Evolutionary conservation across 2,329 filamentous ascomycete species (phyloP).

Genomic region (Penicillium sp.): DNA sequence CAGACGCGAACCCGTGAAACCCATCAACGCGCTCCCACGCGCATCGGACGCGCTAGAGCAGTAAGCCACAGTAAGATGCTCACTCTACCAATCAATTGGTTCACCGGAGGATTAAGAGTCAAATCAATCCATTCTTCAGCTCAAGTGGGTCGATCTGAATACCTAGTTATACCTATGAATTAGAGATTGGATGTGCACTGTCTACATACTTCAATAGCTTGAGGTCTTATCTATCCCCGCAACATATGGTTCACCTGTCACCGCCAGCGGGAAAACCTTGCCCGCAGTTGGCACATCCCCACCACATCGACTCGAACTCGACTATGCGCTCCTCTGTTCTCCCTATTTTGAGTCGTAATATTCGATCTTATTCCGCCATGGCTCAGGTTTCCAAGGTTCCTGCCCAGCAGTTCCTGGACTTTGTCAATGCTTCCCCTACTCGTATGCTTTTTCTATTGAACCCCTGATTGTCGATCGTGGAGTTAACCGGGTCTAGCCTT

Average conservation of each 20-base stretch:
- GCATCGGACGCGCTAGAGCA: constrained; percentile 20
- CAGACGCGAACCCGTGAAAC: not conserved
- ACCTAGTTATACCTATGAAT: not conserved
- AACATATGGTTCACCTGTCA: constrained; percentile 7
- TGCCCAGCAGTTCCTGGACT: constrained; percentile 84
- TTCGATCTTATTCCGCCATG: constrained; percentile 26
- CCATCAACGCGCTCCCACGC: constrained; percentile 15
- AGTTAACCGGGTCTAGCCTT: constrained; percentile 63
- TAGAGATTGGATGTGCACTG: no score
- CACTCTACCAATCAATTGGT: constrained; percentile 16
- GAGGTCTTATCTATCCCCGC: not conserved
- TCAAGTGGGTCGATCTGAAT: not conserved
- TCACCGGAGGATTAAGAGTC: constrained; percentile 4
- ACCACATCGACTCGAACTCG: not conserved
- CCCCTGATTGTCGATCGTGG: not conserved
- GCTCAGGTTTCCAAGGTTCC: constrained; percentile 38
- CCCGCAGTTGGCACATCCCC: constrained; percentile 9
- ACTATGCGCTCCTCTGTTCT: constrained; percentile 12
- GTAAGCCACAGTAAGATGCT: constrained; percentile 9
- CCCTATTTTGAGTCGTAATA: constrained; percentile 10
- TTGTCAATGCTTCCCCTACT: constrained; percentile 91
- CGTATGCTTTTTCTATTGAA: constrained; percentile 56
- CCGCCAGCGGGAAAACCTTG: constrained; percentile 18
- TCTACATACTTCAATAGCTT: not conserved
- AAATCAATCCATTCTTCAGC: not conserved